Percentiles rank a stretch among this genome's conserved stretches.
phyloP scores from a whole-genome alignment of 164 flowering plant genomes.

The Pachysandra terminalis region DNA sequence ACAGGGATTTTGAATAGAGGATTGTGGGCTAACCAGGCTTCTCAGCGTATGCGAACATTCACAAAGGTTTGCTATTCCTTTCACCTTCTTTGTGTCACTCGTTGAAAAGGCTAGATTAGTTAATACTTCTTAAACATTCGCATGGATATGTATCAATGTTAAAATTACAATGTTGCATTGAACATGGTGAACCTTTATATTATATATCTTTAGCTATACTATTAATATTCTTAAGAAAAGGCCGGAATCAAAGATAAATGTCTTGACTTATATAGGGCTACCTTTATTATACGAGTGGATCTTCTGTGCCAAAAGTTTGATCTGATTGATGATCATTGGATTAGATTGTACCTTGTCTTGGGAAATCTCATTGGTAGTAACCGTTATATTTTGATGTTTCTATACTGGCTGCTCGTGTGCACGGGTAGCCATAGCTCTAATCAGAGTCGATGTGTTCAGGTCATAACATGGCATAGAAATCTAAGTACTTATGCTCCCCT shows the following conservation, averaged over 20 bases:
- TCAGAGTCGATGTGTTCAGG: not conserved
- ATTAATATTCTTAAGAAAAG: too few species aligned
- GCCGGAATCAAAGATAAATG: too few species aligned
- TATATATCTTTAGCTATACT: too few species aligned
- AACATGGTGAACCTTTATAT: too few species aligned
- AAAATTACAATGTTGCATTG: not conserved
- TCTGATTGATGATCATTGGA: not conserved
- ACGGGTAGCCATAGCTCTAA: not conserved
- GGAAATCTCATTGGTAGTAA: not conserved
- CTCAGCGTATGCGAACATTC: conserved; percentile 79
- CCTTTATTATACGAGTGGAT: not conserved
- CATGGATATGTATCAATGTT: not conserved
- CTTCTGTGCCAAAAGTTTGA: not conserved
- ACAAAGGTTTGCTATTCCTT: conserved; percentile 60
- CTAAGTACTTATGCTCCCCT: too few species aligned
- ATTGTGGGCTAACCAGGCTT: conserved; percentile 60
- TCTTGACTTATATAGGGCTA: not conserved
- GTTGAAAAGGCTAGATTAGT: not conserved
- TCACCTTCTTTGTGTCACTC: not conserved
- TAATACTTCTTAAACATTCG: not conserved
- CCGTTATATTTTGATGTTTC: not conserved
- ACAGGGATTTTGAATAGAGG: conserved; percentile 53
- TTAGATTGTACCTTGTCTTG: too few species aligned
- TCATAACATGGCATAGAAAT: too few species aligned
- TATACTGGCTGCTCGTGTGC: too few species aligned